Conservation (phyloP, 192 early-diverging fungal species). For the Jimgerdemannia flammicorona region DNA sequence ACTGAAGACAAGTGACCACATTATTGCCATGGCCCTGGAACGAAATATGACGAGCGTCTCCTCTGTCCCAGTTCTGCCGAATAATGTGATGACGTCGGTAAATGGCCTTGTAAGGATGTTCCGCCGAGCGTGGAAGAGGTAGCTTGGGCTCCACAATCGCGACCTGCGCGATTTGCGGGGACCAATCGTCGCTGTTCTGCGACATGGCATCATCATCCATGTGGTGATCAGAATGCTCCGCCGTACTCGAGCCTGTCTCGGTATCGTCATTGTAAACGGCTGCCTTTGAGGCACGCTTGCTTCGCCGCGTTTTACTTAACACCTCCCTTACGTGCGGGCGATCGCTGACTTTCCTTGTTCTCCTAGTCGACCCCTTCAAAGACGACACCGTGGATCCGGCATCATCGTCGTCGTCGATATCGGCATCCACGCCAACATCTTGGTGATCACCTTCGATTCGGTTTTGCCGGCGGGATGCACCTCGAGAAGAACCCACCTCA, state of each 20-base stretch:
- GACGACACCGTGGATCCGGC: neutral
- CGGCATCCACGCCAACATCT: neutral
- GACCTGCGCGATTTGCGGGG: neutral
- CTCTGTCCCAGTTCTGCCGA: slow-evolving; percentile 81
- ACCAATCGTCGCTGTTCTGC: slow-evolving; percentile 10
- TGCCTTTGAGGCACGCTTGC: neutral
- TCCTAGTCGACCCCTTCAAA: neutral
- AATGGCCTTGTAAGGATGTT: slow-evolving; percentile 72
- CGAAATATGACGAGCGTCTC: slow-evolving; percentile 66
- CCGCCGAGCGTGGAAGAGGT: slow-evolving; percentile 8
- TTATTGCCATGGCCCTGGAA: slow-evolving; percentile 79
- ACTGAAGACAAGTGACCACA: slow-evolving; percentile 95
- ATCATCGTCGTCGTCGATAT: neutral
- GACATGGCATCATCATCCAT: slow-evolving; percentile 35
- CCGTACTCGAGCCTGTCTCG: neutral
- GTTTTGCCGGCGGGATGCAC: neutral
- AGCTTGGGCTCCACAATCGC: neutral
- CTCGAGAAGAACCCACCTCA: neutral
- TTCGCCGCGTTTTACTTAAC: neutral
- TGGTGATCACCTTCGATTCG: neutral
- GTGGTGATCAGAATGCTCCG: slow-evolving; percentile 29
- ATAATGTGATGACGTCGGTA: slow-evolving; percentile 79
- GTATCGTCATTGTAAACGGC: neutral
- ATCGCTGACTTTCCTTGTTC: neutral
- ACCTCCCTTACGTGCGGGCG: neutral